Evolutionary conservation across 192 early-diverging fungal genomes (phyloP), one percentile per base, ranked within the genome.

Genomic region (Paraglomus brasilianum): DNA sequence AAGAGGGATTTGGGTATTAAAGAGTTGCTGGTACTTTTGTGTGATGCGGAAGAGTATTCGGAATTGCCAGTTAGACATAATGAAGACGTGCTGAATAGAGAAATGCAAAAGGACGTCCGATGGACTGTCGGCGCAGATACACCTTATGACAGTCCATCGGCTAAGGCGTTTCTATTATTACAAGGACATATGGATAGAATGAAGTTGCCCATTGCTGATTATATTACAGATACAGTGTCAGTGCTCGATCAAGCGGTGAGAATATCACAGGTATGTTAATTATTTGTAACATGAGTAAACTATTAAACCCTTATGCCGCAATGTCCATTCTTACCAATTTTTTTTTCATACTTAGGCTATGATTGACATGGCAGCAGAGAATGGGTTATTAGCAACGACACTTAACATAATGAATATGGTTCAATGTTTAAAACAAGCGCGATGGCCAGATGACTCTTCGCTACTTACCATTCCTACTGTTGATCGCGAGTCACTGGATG

Each of bases 1-100:
- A 72, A 76, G 3, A 68, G 69, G 7, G 78, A 74, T 2, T 78
- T 80, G 7, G 72, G 73, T 4, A 74, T 88, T 21, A 81, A 85
- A 75, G 84, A 85, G 43, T 64, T 97, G 24, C 65, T 99, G 57
- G 80, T 85, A 47, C 77, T 96, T 68, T 81, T 98, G 8, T 86
- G 89, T 72, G 90, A 95, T 64, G 87, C 88, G 0, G 81, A 85
- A 2, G 96, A 98, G 71, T 99, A 93, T 82, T 82, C 86, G 10
- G 95, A 98, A 70, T 74, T 97, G 17, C 95, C 97, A 0, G 93
- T 97, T 5, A 85, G 97, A 1, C 95, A 96, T 73, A 95, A 97
- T 74, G 97, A 99, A 69, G 95, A 99, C 74, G 58, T 92, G 46
- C 77, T 93, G 56, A 96, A 97, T 80, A 81, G 81, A 41, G 91